Evolutionary conservation across 495 filamentous ascomycete species (phyloP), one percentile per base, ranked within the genome.

Genomic region (Venustampulla echinocandica): DNA sequence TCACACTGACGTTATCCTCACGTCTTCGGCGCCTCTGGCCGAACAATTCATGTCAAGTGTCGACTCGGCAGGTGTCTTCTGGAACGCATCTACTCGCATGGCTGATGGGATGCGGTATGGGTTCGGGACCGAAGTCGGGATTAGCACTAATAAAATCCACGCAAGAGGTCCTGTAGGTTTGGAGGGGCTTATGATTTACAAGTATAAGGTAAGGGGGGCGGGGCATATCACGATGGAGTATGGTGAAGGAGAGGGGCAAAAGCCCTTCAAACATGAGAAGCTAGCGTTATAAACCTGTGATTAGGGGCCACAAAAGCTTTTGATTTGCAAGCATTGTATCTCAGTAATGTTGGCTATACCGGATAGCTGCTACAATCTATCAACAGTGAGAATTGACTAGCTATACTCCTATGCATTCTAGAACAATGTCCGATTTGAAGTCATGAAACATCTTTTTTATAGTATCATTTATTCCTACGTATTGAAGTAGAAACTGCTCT

Each of bases 131-230:
- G 92, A 99, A 64, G 92, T 98, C 1, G 92, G 92, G 30, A 95
- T 98, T 61, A 93, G 86, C 65, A 98, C 92, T 35, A 98, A 97
- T 66, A 98, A 97, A 67, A 95, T 98, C 43, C 92, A 98, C 58
- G 84, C 87, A 6, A 73, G 92, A 28, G 92, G 92, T 1, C 92
- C 92, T 0, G 92, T 98, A 10, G 92, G 92, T 13, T 65, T 98
- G 35, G 90, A 97, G 60, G 92, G 92, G 0, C 65, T 98, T 63
- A 94, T 87, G 67, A 95, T 97, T 47, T 95, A 98, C 59, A 94
- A 95, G 70, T 98, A 96, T 71, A 71, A 87, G 61, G 71, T 98
- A 28, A 67, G 78, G 37, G 92, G 93, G 9, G 67, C 75, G 28
- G 92, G 89, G 9, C 92, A 98, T 44, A 69, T 76, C 17, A 82